Evolutionary conservation across 768 basidiomycete species (phyloP), one percentile per base, ranked within the genome.

Genomic region (Lactarius hatsudake): DNA sequence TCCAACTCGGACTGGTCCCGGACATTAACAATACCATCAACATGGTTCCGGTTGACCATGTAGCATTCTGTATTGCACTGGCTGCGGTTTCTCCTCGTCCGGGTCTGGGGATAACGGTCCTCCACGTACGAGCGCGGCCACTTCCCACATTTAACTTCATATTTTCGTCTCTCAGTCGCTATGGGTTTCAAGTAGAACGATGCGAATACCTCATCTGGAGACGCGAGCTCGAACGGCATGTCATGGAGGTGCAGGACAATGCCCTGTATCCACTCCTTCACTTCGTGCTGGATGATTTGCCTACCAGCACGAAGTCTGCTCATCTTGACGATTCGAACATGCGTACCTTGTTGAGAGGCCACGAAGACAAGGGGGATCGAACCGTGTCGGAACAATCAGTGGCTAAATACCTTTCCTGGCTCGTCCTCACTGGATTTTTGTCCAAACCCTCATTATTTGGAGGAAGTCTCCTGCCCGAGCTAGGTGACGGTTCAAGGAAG

Each of bases 1-100:
- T 98, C 43, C 97, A 99, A 75, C 87, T 98, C n/a, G 96, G 96
- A 1, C 84, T 94, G 48, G 88, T 94, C 2, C 97, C 97, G 12
- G 93, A 99, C 75, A 98, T 99, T 77, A 94, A 97, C 81, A 99
- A 99, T 78, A 90, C 93, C 1, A 84, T 99, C 73, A 99, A 99
- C 79, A 96, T 98, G 90, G 93, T 96, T 9, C 97, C 97, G 0
- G 97, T 98, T 45, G 92, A 98, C 76, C 92, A 96, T 75, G 96
- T 99, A 69, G 95, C 97, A 1, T 84, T 86, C 6, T 90, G 93
- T 73, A 87, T 87, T 5, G 79, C 90, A 0, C 81, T 92, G 4
- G 90, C 96, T 1, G 86, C 90, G 0, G 75, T 93, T 17, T 81
- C 85, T 1, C 83, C 88, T 53, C 77, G 87, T 76, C 79, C 38